A percentile compares a stretch with the other conserved stretches of the same genome.
These are phyloP conservation scores for Biscogniauxia mediterranea DNA, from an alignment of 2,329 filamentous ascomycete species.

Conservation along the genomic window DNA sequence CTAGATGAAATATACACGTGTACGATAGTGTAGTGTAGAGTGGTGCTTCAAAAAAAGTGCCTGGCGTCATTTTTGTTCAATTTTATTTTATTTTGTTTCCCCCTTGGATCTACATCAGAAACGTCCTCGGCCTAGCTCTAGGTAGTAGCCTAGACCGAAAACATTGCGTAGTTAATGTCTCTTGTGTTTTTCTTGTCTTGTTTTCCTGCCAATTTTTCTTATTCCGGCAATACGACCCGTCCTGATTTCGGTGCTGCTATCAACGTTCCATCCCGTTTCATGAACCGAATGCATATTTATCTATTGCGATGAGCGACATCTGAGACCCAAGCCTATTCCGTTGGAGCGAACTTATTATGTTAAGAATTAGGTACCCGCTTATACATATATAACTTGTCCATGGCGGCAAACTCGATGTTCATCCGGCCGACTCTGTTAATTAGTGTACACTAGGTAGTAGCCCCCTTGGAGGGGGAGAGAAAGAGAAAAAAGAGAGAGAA, in stretches of 20 bases:
- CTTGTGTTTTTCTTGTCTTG: background rate
- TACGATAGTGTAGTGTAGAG: background rate
- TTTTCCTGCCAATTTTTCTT: background rate
- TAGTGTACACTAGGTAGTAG: background rate
- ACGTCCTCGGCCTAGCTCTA: no score
- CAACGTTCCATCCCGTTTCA: constrained; percentile 13
- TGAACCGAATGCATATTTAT: constrained; percentile 13
- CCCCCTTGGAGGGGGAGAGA: constrained; percentile 9
- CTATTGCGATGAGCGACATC: constrained; percentile 21
- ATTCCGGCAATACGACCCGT: background rate
- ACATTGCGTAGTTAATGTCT: background rate
- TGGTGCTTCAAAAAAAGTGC: no score
- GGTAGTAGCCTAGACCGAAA: no score
- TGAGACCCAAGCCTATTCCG: constrained; percentile 6
- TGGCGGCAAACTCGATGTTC: constrained; percentile 7
- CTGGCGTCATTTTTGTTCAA: no score
- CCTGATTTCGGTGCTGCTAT: constrained; percentile 4
- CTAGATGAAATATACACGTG: background rate
- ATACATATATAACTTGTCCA: constrained; percentile 15
- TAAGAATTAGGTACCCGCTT: constrained; percentile 4
- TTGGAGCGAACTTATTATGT: constrained; percentile 2
- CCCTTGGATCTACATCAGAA: no score
- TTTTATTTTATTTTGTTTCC: no score
- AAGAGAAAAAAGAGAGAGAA: no score
- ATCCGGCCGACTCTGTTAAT: constrained; percentile 10